These are phyloP conservation scores for Rhizopogon rudus DNA, from an alignment of 768 basidiomycete genomes.

Conservation along the genomic window DNA sequence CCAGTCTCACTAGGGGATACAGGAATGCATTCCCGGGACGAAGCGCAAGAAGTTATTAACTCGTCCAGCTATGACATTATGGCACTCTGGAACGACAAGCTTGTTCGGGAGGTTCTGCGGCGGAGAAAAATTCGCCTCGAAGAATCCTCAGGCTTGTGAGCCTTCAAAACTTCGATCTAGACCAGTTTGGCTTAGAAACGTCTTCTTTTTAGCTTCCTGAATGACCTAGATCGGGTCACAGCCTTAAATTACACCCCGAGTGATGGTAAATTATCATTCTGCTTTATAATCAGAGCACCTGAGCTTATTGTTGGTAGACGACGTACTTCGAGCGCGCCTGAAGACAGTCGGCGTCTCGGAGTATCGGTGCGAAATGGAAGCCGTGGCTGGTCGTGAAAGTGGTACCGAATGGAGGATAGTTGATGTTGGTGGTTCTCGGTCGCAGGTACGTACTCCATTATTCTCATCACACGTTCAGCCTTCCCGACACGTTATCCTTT, in stretches of 20 bases:
- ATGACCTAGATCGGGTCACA: constrained; percentile 47
- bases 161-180: not conserved
- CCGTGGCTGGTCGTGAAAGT: constrained; percentile 43
- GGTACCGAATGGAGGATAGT: constrained; percentile 53
- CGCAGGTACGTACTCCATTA: constrained; percentile 34
- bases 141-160: constrained; percentile 47
- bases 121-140: constrained; percentile 43
- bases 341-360: constrained; percentile 75
- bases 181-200: not conserved
- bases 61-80: constrained; percentile 38
- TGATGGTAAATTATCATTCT: constrained; percentile 31
- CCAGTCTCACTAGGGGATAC: constrained; percentile 23
- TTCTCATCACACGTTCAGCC: not conserved
- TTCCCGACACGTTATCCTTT: not conserved
- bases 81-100: constrained; percentile 40
- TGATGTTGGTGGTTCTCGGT: constrained; percentile 49
- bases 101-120: constrained; percentile 38
- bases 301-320: constrained; percentile 28
- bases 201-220: constrained; percentile 34
- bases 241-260: constrained; percentile 39
- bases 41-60: constrained; percentile 37
- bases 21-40: constrained; percentile 26
- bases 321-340: constrained; percentile 46
- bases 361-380: constrained; percentile 79
- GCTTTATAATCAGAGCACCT: not conserved